These are phyloP conservation scores for Apophysomyces variabilis DNA, from an alignment of 371 early-diverging fungal species.

Conservation along the genomic window DNA sequence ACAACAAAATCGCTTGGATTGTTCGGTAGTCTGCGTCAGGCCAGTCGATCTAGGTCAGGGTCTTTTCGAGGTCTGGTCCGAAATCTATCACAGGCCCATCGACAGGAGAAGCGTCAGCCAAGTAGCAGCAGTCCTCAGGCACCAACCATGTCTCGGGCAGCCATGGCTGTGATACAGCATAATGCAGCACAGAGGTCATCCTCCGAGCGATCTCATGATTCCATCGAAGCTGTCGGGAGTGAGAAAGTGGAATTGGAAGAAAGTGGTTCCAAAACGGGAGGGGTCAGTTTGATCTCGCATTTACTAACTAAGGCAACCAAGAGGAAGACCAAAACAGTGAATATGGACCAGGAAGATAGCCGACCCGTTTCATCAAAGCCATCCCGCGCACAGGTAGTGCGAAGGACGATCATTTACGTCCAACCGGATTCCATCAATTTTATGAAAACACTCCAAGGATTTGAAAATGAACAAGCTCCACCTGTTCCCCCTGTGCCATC, in stretches of 20 bases:
- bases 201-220: background rate
- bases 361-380: background rate
- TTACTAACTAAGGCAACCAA: conserved; percentile 27
- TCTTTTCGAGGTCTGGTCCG: conserved; percentile 28
- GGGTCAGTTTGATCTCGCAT: conserved; percentile 28
- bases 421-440: conserved; percentile 39
- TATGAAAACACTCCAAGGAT: conserved; percentile 21
- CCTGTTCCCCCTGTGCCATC: conserved; percentile 6
- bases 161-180: conserved; percentile 24
- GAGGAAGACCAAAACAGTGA: conserved; percentile 15
- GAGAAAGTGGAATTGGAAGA: conserved; percentile 9
- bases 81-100: conserved; percentile 22
- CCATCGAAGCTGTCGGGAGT: background rate
- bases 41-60: conserved; percentile 24
- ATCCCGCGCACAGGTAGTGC: conserved; percentile 24
- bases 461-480: background rate
- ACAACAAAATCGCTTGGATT: conserved; percentile 22
- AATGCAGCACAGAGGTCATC: conserved; percentile 2
- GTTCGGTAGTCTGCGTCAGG: conserved; percentile 34
- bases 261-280: conserved; percentile 10
- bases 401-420: conserved; percentile 35
- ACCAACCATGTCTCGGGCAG: conserved; percentile 25
- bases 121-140: background rate
- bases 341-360: conserved; percentile 14
- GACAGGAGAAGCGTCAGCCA: conserved; percentile 15